Evolutionary conservation across 345 rosid genomes (phyloP).

Genomic region (Eucalyptus brandiana): DNA sequence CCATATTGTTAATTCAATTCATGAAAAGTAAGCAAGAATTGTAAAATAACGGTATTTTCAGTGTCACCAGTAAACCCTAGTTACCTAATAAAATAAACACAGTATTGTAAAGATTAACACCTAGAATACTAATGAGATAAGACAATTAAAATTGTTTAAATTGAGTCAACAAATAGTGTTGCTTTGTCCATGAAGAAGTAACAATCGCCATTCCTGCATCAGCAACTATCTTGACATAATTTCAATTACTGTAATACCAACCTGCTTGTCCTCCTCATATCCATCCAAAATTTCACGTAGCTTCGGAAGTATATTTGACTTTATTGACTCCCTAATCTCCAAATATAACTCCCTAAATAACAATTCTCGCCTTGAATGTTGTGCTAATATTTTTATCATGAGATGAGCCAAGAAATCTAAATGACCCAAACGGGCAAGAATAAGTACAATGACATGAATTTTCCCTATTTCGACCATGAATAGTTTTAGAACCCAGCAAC

Average conservation of each 20-base stretch:
- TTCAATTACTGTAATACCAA: not conserved
- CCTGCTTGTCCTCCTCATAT: not conserved
- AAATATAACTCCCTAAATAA: not conserved
- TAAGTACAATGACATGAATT: not conserved
- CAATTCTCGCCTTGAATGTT: not conserved
- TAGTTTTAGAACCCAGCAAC: not conserved
- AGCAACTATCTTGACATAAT: not conserved
- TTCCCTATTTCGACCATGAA: not conserved
- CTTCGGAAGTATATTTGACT: not conserved
- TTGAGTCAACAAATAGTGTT: not conserved
- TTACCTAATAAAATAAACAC: not conserved
- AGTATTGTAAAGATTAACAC: not conserved
- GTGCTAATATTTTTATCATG: not conserved
- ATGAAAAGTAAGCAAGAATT: not conserved
- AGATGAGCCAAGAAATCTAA: not conserved
- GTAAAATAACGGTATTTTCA: not conserved
- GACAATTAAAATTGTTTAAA: not conserved
- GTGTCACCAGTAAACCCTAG: not conserved
- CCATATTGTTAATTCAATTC: not conserved
- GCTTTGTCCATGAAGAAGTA: not conserved
- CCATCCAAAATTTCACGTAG: not conserved
- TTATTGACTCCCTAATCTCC: not conserved
- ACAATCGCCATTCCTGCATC: not conserved
- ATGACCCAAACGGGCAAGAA: not conserved
- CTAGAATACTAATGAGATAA: not conserved